These are phyloP conservation scores for Paralagenidium karlingii DNA, from an alignment of 352 stramenopile genomes.

Conservation along the genomic window DNA sequence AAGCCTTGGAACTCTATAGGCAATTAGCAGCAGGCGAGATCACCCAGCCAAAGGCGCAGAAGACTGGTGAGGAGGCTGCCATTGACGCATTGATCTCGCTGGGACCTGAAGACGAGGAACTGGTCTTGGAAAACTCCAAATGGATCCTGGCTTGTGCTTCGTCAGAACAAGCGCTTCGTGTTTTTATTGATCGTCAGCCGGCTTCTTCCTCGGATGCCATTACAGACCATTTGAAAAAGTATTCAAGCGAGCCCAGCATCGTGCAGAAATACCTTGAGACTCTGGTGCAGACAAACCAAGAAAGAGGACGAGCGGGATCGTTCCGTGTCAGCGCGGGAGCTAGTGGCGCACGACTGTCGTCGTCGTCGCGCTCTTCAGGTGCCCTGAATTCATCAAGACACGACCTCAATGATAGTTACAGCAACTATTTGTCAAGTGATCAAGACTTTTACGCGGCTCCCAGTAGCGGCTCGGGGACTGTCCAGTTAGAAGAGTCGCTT, in stretches of 20 bases:
- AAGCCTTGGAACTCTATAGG: conserved; percentile 75
- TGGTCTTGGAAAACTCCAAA: conserved; percentile 82
- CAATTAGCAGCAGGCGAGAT: conserved; percentile 65
- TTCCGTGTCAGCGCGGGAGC: not conserved
- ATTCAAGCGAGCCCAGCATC: conserved; percentile 58
- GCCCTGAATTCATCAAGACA: conserved; percentile 1
- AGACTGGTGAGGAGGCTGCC: conserved; percentile 77
- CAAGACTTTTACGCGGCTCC: conserved; percentile 51
- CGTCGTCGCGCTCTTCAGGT: too few relatives aligned
- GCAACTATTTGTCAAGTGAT: conserved; percentile 58
- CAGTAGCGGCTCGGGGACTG: conserved; percentile 6
- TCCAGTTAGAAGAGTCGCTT: conserved; percentile 1
- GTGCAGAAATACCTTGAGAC: conserved; percentile 77
- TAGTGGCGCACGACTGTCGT: too few relatives aligned
- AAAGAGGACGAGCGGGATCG: conserved; percentile 5
- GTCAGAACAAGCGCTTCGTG: conserved; percentile 63
- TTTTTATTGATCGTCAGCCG: conserved; percentile 68
- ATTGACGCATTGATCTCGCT: conserved; percentile 81
- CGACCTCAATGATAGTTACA: conserved; percentile 73
- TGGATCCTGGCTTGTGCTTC: conserved; percentile 73
- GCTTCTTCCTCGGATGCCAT: conserved; percentile 67
- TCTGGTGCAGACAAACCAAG: conserved; percentile 37
- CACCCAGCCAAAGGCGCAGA: conserved; percentile 78
- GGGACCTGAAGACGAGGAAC: conserved; percentile 56
- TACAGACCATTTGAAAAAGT: conserved; percentile 55